A percentile compares a stretch with the other conserved stretches of the same genome.
phyloP scores from a whole-genome alignment of 139 green algal genomes.

The Chara braunii region DNA sequence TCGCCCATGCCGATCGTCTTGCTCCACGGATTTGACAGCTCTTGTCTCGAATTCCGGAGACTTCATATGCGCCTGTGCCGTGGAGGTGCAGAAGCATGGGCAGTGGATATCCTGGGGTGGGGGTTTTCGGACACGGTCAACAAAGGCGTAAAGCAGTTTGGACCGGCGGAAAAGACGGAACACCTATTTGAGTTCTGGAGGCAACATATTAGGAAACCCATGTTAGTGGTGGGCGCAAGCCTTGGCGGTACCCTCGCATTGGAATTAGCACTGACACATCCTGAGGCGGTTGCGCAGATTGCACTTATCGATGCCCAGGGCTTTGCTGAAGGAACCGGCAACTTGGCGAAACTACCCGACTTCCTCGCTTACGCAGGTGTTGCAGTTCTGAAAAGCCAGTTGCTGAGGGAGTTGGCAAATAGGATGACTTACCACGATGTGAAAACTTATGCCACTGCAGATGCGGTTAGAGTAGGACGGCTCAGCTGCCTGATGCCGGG shows the following conservation, averaged over 20 bases:
- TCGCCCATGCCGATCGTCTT: constrained; percentile 20
- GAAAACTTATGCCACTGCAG: constrained; percentile 11
- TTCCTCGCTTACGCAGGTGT: constrained; percentile 51
- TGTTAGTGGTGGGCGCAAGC: constrained; percentile 55
- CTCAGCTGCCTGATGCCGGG: constrained; percentile 49
- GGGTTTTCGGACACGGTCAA: constrained; percentile 54
- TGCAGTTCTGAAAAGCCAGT: constrained; percentile 7
- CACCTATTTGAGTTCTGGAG: constrained; percentile 44
- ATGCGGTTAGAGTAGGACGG: constrained; percentile 47
- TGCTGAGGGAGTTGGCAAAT: constrained; percentile 6
- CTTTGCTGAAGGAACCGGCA: constrained; percentile 81
- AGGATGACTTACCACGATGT: constrained; percentile 12
- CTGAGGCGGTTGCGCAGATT: constrained; percentile 61
- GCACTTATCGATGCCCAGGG: constrained; percentile 72
- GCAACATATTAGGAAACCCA: constrained; percentile 9
- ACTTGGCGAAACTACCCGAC: constrained; percentile 61
- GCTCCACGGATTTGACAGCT: constrained; percentile 36
- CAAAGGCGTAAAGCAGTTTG: constrained; percentile 18
- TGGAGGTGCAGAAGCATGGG: constrained; percentile 51
- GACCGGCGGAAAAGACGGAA: constrained; percentile 43
- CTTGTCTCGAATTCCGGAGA: constrained; percentile 75
- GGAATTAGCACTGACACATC: constrained; percentile 75
- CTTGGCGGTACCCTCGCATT: constrained; percentile 82
- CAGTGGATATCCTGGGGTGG: constrained; percentile 80
- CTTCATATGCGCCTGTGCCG: constrained; percentile 62